Base-by-base conservation (phyloP, 768 basidiomycete genomes). In the Rhodocollybia butyracea region DNA sequence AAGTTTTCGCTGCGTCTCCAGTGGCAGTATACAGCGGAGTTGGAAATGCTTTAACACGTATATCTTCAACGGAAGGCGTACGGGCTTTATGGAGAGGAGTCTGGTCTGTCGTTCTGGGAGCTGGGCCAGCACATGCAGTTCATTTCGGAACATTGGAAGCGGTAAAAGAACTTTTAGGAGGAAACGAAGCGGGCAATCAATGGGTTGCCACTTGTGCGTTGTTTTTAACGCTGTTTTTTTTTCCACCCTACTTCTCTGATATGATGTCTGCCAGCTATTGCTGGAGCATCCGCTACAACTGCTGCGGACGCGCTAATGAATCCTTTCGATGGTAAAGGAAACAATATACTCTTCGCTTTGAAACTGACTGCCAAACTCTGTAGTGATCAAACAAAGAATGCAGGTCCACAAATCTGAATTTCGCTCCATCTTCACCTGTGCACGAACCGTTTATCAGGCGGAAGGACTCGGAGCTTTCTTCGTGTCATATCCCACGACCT, bases 361-460 rank as follows among this genome's bases (percentile, higher is more conserved):
- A n/a, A 60, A 57, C 65, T 57, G 48, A 69, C 31, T 10, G n/a
- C 29, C 11, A 13, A 13, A 21, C 26, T 36, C 21, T 38, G 39
- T 34, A 98, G 96, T 99, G 63, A 92, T 99, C 76, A 99, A 99
- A 74, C 97, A 99, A 76, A 86, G 97, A 50, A 98, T 99, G 97
- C 97, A 99, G 72, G 79, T 98, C 55, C 94, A 95, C 74, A 85
- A 90, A 66, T 98, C 97, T 3, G 79, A 89, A 68, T 94, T 93
- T 71, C 88, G 88, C 42, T 92, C 91, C 34, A 91, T 95, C 40
- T 73, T 87, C 60, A 81, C 84, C n/a, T 94, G 94, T 62, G 92
- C 94, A 55, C 80, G 81, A 22, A 85, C 86, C 12, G 89, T 99
- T 50, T 94, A 93, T 72, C 80, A 73, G 41, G 84, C 74, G 32